These are phyloP conservation scores for Penicillium canariense DNA, from an alignment of 495 filamentous ascomycete species.

Conservation along the genomic window DNA sequence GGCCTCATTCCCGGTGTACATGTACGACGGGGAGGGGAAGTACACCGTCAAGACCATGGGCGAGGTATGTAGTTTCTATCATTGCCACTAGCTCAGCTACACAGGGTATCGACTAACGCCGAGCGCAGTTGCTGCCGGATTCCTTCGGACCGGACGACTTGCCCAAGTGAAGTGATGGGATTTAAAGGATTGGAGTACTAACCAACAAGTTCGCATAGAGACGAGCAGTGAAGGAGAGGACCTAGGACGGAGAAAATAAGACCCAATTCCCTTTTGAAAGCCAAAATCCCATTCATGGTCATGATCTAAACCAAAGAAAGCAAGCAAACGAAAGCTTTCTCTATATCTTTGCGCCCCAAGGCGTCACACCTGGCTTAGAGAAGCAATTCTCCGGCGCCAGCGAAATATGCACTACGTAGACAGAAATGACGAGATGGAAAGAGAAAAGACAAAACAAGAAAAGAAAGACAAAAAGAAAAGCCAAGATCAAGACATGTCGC, in stretches of 20 bases:
- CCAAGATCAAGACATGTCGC: conserved; percentile 12
- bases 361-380: conserved; percentile 4
- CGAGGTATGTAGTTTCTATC: conserved; percentile 51
- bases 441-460: not conserved
- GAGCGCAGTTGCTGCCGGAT: conserved; percentile 60
- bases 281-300: not conserved
- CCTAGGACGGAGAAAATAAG: conserved; percentile 9
- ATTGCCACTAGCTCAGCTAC: not conserved
- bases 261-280: not conserved
- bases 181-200: not conserved
- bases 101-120: not conserved
- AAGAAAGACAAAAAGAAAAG: conserved; percentile 10
- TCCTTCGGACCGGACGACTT: conserved; percentile 67
- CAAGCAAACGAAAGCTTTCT: not conserved
- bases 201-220: not conserved
- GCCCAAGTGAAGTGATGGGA: not conserved
- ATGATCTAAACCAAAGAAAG: conserved; percentile 1
- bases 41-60: conserved; percentile 70
- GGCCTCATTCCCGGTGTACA: conserved; percentile 71
- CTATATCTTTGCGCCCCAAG: conserved; percentile 11
- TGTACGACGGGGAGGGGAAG: conserved; percentile 77
- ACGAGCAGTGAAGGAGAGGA: not conserved
- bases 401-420: conserved; percentile 13
- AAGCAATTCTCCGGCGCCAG: conserved; percentile 5
- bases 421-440: not conserved